Percentiles rank a stretch among this genome's conserved stretches.
Evolutionary conservation across 805 yeast species (phyloP).

Genomic region (Osmozyma mogii): DNA sequence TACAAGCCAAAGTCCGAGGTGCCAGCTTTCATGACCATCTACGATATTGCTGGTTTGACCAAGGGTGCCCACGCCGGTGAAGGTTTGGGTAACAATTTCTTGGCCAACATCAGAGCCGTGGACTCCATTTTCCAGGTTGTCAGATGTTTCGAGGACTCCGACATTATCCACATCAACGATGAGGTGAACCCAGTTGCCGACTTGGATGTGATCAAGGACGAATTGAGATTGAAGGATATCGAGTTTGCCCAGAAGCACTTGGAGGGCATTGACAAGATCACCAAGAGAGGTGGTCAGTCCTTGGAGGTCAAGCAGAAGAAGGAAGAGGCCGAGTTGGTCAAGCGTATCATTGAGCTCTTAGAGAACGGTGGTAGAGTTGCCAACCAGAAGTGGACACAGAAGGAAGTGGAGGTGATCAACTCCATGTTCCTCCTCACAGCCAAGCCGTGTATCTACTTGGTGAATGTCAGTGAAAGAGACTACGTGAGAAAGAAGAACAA

Average conservation of each 20-base stretch:
- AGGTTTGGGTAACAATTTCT: slow-evolving; percentile 68
- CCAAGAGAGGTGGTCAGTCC: slow-evolving; percentile 82
- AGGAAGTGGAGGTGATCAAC: slow-evolving; percentile 89
- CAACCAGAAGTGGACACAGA: slow-evolving; percentile 78
- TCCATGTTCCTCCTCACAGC: slow-evolving; percentile 83
- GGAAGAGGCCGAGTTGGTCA: slow-evolving; percentile 72
- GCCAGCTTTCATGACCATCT: slow-evolving; percentile 19
- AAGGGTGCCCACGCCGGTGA: slow-evolving; percentile 52
- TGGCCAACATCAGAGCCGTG: slow-evolving; percentile 60
- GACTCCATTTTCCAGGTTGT: slow-evolving; percentile 68
- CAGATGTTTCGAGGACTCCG: slow-evolving; percentile 73
- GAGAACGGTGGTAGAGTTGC: slow-evolving; percentile 85
- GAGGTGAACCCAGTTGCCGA: slow-evolving; percentile 83
- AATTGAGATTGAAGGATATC: slow-evolving; percentile 91
- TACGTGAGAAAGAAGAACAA: slow-evolving; percentile 84
- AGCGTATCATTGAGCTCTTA: slow-evolving; percentile 64
- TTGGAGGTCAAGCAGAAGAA: slow-evolving; percentile 83
- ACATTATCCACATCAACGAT: slow-evolving; percentile 93
- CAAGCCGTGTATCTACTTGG: slow-evolving; percentile 87
- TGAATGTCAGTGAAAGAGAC: slow-evolving; percentile 85
- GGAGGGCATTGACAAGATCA: slow-evolving; percentile 70
- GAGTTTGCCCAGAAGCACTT: slow-evolving; percentile 83
- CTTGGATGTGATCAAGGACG: slow-evolving; percentile 83
- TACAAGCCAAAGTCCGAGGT: slow-evolving; percentile 35
- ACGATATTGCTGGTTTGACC: slow-evolving; percentile 42